Conservation (phyloP, 2,329 filamentous ascomycete species). For the Aureobasidium vineae region DNA sequence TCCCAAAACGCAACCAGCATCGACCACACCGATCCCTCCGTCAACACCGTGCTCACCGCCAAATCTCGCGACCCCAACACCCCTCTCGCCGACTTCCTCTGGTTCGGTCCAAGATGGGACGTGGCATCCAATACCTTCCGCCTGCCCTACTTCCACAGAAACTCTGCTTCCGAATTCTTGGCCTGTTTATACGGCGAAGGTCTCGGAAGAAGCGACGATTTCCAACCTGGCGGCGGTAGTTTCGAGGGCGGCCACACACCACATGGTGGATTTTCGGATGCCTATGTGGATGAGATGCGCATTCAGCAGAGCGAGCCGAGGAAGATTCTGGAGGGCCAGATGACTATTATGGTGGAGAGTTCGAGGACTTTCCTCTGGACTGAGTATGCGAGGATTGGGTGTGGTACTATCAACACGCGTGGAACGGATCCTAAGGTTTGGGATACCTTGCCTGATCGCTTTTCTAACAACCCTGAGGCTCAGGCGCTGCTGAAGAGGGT, state of each 20-base stretch:
- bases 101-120: constrained; percentile 43
- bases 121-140: constrained; percentile 43
- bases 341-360: constrained; percentile 43
- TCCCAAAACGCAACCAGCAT: constrained; percentile 42
- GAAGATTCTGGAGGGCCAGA: constrained; percentile 44
- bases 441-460: constrained; percentile 41
- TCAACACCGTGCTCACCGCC: constrained; percentile 42
- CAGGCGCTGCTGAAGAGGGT: constrained; percentile 37
- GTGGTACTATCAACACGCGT: constrained; percentile 39
- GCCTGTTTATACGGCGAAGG: constrained; percentile 42
- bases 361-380: constrained; percentile 43
- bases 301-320: constrained; percentile 46
- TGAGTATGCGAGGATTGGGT: constrained; percentile 40
- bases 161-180: constrained; percentile 41
- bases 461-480: constrained; percentile 40
- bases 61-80: constrained; percentile 41
- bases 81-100: constrained; percentile 42
- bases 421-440: constrained; percentile 43
- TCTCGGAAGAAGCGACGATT: constrained; percentile 45
- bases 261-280: constrained; percentile 45
- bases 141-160: constrained; percentile 43
- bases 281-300: constrained; percentile 48
- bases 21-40: constrained; percentile 43
- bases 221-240: constrained; percentile 42
- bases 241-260: constrained; percentile 43